Evolutionary conservation across 2,329 filamentous ascomycete genomes (phyloP).

Genomic region (Botrytis elliptica): DNA sequence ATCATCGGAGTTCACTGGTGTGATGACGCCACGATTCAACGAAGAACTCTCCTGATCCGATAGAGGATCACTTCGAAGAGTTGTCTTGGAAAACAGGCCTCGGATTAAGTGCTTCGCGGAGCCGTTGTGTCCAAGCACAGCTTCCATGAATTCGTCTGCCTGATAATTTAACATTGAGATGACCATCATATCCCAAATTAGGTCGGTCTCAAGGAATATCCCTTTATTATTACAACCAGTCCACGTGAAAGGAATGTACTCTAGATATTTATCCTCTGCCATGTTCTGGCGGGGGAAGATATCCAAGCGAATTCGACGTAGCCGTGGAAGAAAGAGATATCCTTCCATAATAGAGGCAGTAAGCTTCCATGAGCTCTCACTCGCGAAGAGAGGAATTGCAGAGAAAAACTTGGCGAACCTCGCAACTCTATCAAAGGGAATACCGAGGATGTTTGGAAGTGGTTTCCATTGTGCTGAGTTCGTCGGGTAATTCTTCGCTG

Average conservation of each 20-base stretch:
- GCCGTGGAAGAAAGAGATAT: not conserved
- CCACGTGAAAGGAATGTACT: constrained; percentile 14
- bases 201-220: not conserved
- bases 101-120: not conserved
- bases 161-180: constrained; percentile 15
- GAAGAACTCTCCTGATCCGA: not conserved
- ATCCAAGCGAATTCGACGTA: not conserved
- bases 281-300: not conserved
- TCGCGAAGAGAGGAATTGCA: not conserved
- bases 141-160: constrained; percentile 8
- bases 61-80: not conserved
- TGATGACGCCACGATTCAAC: not conserved
- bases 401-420: constrained; percentile 4
- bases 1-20: not conserved
- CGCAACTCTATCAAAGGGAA: not conserved
- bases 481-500: not conserved
- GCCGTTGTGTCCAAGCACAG: not conserved
- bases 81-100: not conserved
- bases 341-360: not conserved
- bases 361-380: not conserved
- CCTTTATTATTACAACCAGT: not conserved
- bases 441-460: not conserved
- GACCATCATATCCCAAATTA: constrained; percentile 1
- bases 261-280: constrained; percentile 10
- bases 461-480: not conserved